These are phyloP conservation scores for Ogataea nakhonphanomensis DNA, from an alignment of 805 yeast species.

Conservation along the genomic window DNA sequence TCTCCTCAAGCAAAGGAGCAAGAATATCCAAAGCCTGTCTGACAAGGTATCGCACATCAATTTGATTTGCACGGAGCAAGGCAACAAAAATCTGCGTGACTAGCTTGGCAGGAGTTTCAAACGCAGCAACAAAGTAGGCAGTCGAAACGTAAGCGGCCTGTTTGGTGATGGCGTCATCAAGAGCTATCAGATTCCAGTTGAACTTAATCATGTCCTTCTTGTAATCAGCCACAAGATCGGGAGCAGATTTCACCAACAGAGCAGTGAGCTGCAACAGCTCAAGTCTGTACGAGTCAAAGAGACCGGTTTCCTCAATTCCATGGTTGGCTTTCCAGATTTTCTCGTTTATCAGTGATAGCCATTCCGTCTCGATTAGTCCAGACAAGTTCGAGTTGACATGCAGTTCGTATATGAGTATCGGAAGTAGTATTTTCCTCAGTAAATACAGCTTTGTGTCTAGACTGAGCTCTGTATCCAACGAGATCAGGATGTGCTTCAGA, in stretches of 20 bases:
- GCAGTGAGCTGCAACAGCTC: conserved; percentile 82
- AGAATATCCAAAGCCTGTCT: conserved; percentile 82
- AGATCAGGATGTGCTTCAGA: conserved; percentile 49
- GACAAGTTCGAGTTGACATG: conserved; percentile 38
- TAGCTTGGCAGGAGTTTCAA: conserved; percentile 83
- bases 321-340: conserved; percentile 71
- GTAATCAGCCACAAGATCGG: conserved; percentile 53
- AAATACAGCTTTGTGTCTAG: conserved; percentile 57
- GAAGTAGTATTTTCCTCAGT: conserved; percentile 59
- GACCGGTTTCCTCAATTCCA: conserved; percentile 56
- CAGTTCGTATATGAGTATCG: conserved; percentile 63
- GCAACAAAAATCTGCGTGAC: conserved; percentile 94
- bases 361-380: conserved; percentile 29
- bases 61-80: conserved; percentile 74
- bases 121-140: conserved; percentile 78
- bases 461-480: conserved; percentile 43
- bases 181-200: conserved; percentile 88
- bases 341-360: conserved; percentile 63
- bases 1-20: conserved; percentile 79
- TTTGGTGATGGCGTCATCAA: conserved; percentile 85
- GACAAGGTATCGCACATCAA: conserved; percentile 79
- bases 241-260: conserved; percentile 64
- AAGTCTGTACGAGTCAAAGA: conserved; percentile 69
- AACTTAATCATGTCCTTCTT: conserved; percentile 87
- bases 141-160: conserved; percentile 92